Evolutionary conservation across 306 rosid species (phyloP), one percentile per base, ranked within the genome.

Genomic region (Leucaena leucocephala): DNA sequence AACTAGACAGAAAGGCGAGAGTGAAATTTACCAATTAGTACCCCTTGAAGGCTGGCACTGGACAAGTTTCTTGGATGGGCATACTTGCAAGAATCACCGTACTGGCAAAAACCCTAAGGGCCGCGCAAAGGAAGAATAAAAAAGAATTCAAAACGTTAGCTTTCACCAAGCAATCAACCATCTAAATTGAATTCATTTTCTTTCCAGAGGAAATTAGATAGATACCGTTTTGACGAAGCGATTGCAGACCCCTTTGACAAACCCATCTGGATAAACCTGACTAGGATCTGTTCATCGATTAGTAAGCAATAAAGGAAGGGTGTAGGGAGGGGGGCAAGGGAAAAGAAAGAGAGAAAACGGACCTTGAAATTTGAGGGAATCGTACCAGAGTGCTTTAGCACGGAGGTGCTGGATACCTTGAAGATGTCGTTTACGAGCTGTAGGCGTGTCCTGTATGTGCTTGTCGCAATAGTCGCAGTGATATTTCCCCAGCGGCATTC

Each of bases 401-500:
- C 92, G 87, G 34, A 82, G 89, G 63, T 95, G 98, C 5, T 89
- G 93, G 78, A 87, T 87, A 5, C 90, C 86, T 8, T 84, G 87
- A 72, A 80, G 84, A 80, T 92, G 98, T 40, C 99, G 93, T 82
- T 86, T 91, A 7, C 99, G 84, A 49, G 91, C 96, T 0, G 62
- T 82, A 0, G 91, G 84, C 4, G 91, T 88, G 81, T 95, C 99
- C 70, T 87, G 97, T 76, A 95, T 91, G 65, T 85, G 86, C 85
- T 90, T 92, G 36, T 90, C 88, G 80, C 99, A 95, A 74, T 95
- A 95, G 17, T 95, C 98, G 84, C 98, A 95, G 71, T 85, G 78
- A 38, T 87, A 92, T 67, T 90, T 92, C 54, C 82, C 82, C 71
- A 71, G 27, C 8, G 87, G 88, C 96, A 85, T 89, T 74, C 57